Base-by-base conservation (phyloP, 495 filamentous ascomycete genomes). In the Pseudevernia furfuracea region DNA sequence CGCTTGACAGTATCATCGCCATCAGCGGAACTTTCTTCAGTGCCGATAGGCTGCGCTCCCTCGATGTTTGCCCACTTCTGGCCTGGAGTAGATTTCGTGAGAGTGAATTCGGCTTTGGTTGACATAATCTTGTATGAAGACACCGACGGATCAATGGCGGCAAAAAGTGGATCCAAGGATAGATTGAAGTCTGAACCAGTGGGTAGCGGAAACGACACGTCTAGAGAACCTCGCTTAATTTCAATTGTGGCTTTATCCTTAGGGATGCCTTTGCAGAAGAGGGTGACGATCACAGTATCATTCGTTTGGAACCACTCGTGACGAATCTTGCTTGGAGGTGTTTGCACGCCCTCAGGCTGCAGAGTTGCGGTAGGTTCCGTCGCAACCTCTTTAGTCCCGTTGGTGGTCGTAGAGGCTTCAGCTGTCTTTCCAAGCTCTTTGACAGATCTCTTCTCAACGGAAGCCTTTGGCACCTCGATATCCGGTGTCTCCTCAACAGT, bases 21-120 rank as follows among this genome's bases (percentile, higher is more conserved):
- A 30, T 59, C 60, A 21, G 70, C 70, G 17, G 73, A 66, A 58
- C 71, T 60, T 9, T 73, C 73, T 36, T 75, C 44, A 46, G 76
- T 71, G 21, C 71, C 69, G 37, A 69, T 67, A 30, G 69, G 65
- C 44, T 77, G 72, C 8, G 78, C 74, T 11, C 77, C 78, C 77
- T 92, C 89, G 5, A 96, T 82, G 6, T 78, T 68, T 12, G 77
- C 73, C 94, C 94, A 98, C 73, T 93, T 96, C 28, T 84, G 74
- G 4, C 87, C 88, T 1, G 83, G 74, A 0, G 65, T 78, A 34
- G 77, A 74, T 74, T 97, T 98, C 36, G 78, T 78, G 32, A 98
- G 79, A 2, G 79, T 78, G 38, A 97, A 76, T 74, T 97, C 94
- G 60, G 97, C 85, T 74, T 97, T 98, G 58, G 88, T 89, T 8